A percentile compares a stretch with the other conserved stretches of the same genome.
These are phyloP conservation scores for Xylaria nigripes DNA, from an alignment of 495 filamentous ascomycete species.

Conservation along the genomic window DNA sequence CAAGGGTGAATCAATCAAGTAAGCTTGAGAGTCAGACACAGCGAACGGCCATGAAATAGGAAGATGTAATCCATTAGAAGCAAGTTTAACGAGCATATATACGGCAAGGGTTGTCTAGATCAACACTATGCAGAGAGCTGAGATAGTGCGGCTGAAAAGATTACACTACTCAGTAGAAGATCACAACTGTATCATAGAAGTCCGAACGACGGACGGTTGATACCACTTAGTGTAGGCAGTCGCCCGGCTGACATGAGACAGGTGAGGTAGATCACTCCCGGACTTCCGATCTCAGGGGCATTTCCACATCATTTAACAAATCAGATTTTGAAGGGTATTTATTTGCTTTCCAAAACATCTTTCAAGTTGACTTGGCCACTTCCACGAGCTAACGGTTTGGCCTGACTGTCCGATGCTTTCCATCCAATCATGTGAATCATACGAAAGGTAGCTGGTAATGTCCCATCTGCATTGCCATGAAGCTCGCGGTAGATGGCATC, in stretches of 20 bases:
- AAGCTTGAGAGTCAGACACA: not conserved
- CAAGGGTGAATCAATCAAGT: not conserved
- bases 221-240: not conserved
- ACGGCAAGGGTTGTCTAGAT: not conserved
- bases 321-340: constrained; percentile 1
- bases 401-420: constrained; percentile 75
- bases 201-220: not conserved
- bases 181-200: not conserved
- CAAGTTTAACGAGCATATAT: not conserved
- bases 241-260: not conserved
- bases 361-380: constrained; percentile 76
- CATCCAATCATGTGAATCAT: constrained; percentile 98
- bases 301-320: not conserved
- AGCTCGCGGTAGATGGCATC: constrained; percentile 84
- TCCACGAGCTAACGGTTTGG: constrained; percentile 70
- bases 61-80: not conserved
- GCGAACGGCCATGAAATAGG: not conserved
- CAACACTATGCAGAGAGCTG: not conserved
- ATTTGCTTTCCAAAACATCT: constrained; percentile 57
- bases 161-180: no score
- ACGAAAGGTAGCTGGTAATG: constrained; percentile 80
- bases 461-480: constrained; percentile 63
- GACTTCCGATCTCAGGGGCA: not conserved
- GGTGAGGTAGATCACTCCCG: not conserved
- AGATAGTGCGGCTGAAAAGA: no score